phyloP scores from a whole-genome alignment of 2,329 filamentous ascomycete species.

The Fusarium sp. region DNA sequence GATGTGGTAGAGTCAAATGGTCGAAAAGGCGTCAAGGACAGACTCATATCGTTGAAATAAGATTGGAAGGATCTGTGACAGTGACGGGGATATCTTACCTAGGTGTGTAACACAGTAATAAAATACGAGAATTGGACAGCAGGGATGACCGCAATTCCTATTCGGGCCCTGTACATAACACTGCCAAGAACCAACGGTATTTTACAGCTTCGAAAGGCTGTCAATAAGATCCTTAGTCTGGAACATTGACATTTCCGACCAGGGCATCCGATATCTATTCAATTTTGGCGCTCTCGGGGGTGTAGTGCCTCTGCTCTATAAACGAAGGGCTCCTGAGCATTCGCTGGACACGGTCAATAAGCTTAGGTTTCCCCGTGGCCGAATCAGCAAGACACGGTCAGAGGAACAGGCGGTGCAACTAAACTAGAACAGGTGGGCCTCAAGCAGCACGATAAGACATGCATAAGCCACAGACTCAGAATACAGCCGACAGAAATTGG shows the following conservation, averaged over 20 bases:
- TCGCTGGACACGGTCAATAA: not conserved
- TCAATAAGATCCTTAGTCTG: not conserved
- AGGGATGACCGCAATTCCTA: not conserved
- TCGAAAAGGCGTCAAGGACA: not conserved
- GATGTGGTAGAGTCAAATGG: not conserved
- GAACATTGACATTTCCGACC: not conserved
- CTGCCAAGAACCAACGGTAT: not conserved
- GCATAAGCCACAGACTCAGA: not conserved
- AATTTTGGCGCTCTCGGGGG: not conserved
- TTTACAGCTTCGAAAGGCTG: not conserved
- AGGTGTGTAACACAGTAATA: not conserved
- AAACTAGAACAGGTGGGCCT: not conserved
- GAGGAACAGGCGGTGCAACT: too few species aligned
- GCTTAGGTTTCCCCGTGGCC: not conserved
- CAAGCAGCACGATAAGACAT: not conserved
- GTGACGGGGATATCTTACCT: not conserved
- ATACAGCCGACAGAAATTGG: not conserved
- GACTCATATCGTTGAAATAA: not conserved
- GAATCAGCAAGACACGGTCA: not conserved
- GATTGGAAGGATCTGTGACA: not conserved
- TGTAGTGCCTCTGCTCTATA: not conserved
- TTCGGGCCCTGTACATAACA: not conserved
- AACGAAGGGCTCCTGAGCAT: not conserved
- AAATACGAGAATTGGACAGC: not conserved
- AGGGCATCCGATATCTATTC: not conserved